Percentiles rank a stretch among this genome's conserved stretches.
phyloP scores from a whole-genome alignment of 257 asterid genomes.

The Leonotis leonurus region DNA sequence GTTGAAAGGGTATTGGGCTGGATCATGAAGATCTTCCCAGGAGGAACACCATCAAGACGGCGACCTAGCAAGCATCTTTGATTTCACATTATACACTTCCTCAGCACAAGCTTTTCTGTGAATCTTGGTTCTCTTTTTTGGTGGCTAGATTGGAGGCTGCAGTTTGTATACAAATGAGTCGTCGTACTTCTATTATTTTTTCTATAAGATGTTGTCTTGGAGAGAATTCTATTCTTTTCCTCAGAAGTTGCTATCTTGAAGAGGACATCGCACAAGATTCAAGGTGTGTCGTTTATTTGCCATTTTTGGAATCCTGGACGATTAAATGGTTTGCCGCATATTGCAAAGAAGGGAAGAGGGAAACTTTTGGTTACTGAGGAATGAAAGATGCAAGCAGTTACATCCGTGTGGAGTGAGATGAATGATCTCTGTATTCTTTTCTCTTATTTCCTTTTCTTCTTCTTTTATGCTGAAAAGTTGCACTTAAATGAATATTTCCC shows the following conservation, averaged over 20 bases:
- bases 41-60: constrained; percentile 84
- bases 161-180: constrained; percentile 42
- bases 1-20: constrained; percentile 95
- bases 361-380: constrained; percentile 4
- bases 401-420: constrained; percentile 10
- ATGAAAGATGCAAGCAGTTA: constrained; percentile 10
- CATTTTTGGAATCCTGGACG: constrained; percentile 13
- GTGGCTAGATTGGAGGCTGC: constrained; percentile 39
- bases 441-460: neutral
- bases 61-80: constrained; percentile 71
- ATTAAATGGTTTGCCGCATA: neutral
- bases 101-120: constrained; percentile 16
- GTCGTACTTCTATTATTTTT: constrained; percentile 39
- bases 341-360: neutral
- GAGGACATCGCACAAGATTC: constrained; percentile 12
- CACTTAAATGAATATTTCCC: neutral
- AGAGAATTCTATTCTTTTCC: constrained; percentile 38
- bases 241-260: constrained; percentile 7
- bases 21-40: constrained; percentile 97
- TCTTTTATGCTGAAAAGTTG: constrained; percentile 8
- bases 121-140: constrained; percentile 31
- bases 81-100: constrained; percentile 7
- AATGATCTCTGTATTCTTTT: constrained; percentile 17
- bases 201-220: constrained; percentile 12
- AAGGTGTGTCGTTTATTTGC: constrained; percentile 3